phyloP scores from a whole-genome alignment of 768 basidiomycete genomes.

The Tylopilus sp. region DNA sequence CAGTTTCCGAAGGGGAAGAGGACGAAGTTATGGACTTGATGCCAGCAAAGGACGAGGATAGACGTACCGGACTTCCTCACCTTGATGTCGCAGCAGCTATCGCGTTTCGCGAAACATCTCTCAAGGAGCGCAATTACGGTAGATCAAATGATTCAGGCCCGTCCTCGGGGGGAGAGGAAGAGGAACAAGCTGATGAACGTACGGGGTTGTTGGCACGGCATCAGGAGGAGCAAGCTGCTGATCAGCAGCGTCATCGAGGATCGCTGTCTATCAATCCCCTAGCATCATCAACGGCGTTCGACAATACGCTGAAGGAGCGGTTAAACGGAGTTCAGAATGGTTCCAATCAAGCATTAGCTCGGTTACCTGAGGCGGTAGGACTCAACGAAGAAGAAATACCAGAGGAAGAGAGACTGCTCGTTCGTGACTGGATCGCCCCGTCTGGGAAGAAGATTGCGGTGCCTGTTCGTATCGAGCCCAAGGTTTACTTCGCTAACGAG shows the following conservation, averaged over 20 bases:
- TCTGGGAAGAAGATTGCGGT: slow-evolving; percentile 87
- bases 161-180: slow-evolving; percentile 26
- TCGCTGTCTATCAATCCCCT: slow-evolving; percentile 79
- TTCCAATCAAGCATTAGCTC: slow-evolving; percentile 16
- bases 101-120: slow-evolving; percentile 78
- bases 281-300: slow-evolving; percentile 78
- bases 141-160: slow-evolving; percentile 5
- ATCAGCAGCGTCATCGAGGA: slow-evolving; percentile 20
- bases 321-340: slow-evolving; percentile 38
- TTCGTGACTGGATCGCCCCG: slow-evolving; percentile 73
- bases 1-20: slow-evolving; percentile 92
- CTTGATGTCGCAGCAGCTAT: slow-evolving; percentile 80
- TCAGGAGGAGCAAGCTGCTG: slow-evolving; percentile 21
- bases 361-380: slow-evolving; percentile 31
- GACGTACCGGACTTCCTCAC: slow-evolving; percentile 70
- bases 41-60: slow-evolving; percentile 78
- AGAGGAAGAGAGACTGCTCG: slow-evolving; percentile 54
- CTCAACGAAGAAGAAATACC: slow-evolving; percentile 36
- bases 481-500: slow-evolving; percentile 96
- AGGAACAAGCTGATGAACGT: slow-evolving; percentile 31
- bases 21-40: slow-evolving; percentile 69
- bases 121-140: slow-evolving; percentile 44
- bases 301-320: slow-evolving; percentile 75
- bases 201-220: slow-evolving; percentile 37
- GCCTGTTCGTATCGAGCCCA: slow-evolving; percentile 96